Evolutionary conservation across 2,329 filamentous ascomycete genomes (phyloP).

Genomic region (Fusarium illudens): DNA sequence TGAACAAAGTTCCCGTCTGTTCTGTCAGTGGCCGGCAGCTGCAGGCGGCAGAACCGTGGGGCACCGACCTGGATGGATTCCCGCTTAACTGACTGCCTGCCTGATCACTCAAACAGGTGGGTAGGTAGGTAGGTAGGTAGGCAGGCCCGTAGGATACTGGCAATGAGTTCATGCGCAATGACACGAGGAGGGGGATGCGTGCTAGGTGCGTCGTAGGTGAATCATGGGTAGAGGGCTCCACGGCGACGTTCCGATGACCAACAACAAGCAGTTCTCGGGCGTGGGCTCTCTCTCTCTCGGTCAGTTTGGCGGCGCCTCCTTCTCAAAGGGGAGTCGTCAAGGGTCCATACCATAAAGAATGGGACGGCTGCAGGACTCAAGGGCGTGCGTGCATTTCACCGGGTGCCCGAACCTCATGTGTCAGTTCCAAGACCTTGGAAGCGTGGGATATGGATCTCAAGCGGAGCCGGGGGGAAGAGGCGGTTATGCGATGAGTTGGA

Average conservation of each 20-base stretch:
- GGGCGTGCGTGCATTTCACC: not conserved
- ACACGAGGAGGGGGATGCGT: not conserved
- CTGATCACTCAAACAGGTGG: not conserved
- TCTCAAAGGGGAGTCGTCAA: not conserved
- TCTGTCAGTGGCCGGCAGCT: conserved; percentile 14
- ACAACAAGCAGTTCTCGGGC: not conserved
- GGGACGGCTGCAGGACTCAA: not conserved
- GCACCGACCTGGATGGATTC: conserved; percentile 14
- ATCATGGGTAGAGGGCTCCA: not conserved
- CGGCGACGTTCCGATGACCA: not conserved
- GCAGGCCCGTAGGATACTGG: not conserved
- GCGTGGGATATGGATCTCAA: conserved; percentile 7
- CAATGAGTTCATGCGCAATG: conserved; percentile 12
- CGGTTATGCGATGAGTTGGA: not conserved
- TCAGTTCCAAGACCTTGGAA: not conserved
- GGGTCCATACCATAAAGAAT: not conserved
- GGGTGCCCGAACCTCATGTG: not conserved
- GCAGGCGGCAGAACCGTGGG: conserved; percentile 12
- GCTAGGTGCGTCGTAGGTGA: not conserved
- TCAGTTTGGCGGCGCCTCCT: not conserved
- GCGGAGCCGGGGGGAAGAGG: not conserved
- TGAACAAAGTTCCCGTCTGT: not conserved
- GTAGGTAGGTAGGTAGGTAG: not conserved
- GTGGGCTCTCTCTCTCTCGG: not conserved
- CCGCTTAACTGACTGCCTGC: not conserved